These are phyloP conservation scores for Trichoderma pleuroti DNA, from an alignment of 2,329 filamentous ascomycete species.

Conservation along the genomic window DNA sequence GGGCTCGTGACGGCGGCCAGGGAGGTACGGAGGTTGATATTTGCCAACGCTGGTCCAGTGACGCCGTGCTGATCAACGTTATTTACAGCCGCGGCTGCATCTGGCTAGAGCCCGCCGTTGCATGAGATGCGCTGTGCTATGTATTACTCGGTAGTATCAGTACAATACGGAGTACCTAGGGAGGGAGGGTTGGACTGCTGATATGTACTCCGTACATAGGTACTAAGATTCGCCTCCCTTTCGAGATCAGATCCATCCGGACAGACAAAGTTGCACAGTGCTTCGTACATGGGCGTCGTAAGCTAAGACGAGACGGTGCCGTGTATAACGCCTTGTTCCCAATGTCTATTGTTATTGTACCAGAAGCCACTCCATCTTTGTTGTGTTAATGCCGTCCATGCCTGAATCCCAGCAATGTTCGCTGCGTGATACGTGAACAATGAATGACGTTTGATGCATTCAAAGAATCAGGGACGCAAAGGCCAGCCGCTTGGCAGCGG, in stretches of 20 bases:
- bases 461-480: too few relatives aligned
- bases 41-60: constrained; percentile 13
- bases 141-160: not conserved
- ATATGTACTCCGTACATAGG: too few relatives aligned
- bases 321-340: not conserved
- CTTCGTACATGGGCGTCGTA: not conserved
- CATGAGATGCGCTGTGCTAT: constrained; percentile 7
- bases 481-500: not conserved
- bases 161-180: not conserved
- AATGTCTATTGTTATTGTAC: not conserved
- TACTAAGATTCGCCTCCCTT: constrained; percentile 10
- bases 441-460: not conserved
- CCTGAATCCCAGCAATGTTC: not conserved
- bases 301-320: not conserved
- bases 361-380: not conserved
- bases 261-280: not conserved
- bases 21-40: too few relatives aligned
- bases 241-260: not conserved
- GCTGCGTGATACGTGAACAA: not conserved
- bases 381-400: not conserved
- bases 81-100: constrained; percentile 14
- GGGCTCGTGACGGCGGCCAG: constrained; percentile 15
- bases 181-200: not conserved
- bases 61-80: constrained; percentile 14
- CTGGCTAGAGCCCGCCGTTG: not conserved